Evolutionary conservation across 176 grass and related monocot genomes (phyloP).

Genomic region (Eremochloa ophiuroides): DNA sequence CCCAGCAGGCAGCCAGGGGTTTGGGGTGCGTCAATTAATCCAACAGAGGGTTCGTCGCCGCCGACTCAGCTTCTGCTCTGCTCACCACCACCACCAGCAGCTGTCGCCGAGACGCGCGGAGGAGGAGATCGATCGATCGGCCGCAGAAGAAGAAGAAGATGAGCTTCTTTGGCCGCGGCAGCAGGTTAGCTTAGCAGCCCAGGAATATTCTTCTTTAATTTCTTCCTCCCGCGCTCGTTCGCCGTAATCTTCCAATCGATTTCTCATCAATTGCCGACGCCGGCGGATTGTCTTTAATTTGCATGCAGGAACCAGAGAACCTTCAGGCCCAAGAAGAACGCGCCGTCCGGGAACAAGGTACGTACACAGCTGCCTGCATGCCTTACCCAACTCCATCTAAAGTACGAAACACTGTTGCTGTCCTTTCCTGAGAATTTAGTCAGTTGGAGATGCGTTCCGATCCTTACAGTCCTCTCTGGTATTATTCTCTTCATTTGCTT

Average conservation of each 20-base stretch:
- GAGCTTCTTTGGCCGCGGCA: conserved; percentile 64
- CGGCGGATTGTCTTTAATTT: background rate
- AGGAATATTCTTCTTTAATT: background rate
- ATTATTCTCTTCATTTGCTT: background rate
- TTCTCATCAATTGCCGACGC: background rate
- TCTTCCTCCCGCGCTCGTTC: background rate
- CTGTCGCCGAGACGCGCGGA: background rate
- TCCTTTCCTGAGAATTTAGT: background rate
- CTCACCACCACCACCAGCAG: too few relatives aligned
- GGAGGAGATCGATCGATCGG: background rate
- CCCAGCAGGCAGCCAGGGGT: too few relatives aligned
- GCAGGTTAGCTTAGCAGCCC: conserved; percentile 48
- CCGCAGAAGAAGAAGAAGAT: conserved; percentile 14
- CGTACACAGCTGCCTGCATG: background rate
- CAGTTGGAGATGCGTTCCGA: background rate
- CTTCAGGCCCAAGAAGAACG: conserved; percentile 84
- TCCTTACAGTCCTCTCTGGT: background rate
- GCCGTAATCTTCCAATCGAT: too few relatives aligned
- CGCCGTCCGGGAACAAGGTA: conserved; percentile 72
- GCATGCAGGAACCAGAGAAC: conserved; percentile 79
- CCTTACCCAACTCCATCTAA: background rate
- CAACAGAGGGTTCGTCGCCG: background rate
- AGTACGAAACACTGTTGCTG: background rate
- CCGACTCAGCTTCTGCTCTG: background rate
- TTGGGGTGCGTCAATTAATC: background rate